These are phyloP conservation scores for Graphilbum ipis-grandicollis DNA, from an alignment of 2,329 filamentous ascomycete species.

Conservation along the genomic window DNA sequence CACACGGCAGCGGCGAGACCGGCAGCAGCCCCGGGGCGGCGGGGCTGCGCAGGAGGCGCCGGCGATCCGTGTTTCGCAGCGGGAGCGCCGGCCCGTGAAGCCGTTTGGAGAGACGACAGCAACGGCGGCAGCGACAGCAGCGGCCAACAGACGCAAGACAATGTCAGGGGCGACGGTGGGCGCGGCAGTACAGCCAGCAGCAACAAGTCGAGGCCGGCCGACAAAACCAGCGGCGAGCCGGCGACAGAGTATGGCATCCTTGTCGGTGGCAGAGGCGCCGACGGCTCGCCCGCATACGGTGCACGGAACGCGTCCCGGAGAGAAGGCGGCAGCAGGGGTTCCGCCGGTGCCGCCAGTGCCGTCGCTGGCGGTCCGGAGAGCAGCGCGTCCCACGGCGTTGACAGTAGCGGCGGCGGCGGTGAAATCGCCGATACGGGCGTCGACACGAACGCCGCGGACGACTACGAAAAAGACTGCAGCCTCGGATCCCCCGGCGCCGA, in stretches of 20 bases:
- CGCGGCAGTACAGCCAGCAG: background rate
- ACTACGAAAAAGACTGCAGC: conserved; percentile 18
- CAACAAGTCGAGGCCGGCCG: conserved; percentile 9
- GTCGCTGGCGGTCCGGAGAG: conserved; percentile 38
- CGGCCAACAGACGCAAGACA: conserved; percentile 41
- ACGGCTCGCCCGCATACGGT: conserved; percentile 19
- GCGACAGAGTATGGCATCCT: conserved; percentile 33
- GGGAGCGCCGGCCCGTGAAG: conserved; percentile 47
- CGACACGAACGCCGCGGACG: conserved; percentile 12
- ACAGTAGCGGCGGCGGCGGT: too few species aligned
- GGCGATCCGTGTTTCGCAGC: conserved; percentile 49
- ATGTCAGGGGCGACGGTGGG: conserved; percentile 27
- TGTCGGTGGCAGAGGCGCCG: too few species aligned
- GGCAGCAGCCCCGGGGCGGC: conserved; percentile 23
- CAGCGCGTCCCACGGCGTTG: conserved; percentile 27
- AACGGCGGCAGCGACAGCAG: too few species aligned
- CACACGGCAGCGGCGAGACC: conserved; percentile 44
- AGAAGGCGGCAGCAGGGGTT: conserved; percentile 10
- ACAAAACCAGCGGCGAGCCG: conserved; percentile 23
- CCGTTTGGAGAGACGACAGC: too few species aligned
- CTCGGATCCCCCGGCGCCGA: conserved; percentile 2
- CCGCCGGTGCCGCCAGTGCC: conserved; percentile 3
- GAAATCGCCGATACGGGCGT: background rate
- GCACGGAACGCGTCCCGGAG: conserved; percentile 19
- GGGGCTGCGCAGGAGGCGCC: conserved; percentile 12